These are phyloP conservation scores for Scutellaria barbata DNA, from an alignment of 257 asterid species.

Conservation along the genomic window DNA sequence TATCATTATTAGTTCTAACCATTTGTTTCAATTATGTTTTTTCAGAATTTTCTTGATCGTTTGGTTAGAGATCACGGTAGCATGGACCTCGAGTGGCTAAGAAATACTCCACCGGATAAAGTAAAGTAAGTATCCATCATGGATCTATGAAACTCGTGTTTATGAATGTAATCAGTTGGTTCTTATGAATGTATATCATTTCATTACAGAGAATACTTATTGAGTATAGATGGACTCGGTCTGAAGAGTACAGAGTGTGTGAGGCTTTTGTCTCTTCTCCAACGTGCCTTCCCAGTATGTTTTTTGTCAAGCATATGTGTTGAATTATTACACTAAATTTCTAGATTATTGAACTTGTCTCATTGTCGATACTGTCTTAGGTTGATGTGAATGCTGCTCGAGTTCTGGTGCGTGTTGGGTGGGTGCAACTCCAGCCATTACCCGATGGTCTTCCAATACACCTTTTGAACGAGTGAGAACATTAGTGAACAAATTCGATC, in stretches of 20 bases:
- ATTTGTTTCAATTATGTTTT: not conserved
- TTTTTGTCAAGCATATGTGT: conserved; percentile 2
- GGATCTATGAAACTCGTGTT: not conserved
- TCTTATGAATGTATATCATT: not conserved
- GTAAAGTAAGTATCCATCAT: conserved; percentile 46
- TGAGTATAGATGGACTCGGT: conserved; percentile 63
- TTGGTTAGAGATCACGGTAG: conserved; percentile 51
- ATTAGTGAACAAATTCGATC: not conserved
- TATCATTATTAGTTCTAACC: not conserved
- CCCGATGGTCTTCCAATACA: conserved; percentile 58
- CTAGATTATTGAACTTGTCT: conserved; percentile 10
- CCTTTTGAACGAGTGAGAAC: conserved; percentile 51
- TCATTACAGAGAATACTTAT: conserved; percentile 55
- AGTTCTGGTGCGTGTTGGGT: conserved; percentile 62
- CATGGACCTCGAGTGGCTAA: conserved; percentile 73
- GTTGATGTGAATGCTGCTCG: conserved; percentile 73
- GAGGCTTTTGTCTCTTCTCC: conserved; percentile 64
- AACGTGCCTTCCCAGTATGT: conserved; percentile 69
- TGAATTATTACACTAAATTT: not conserved
- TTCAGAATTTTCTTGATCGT: conserved; percentile 56
- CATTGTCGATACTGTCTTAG: conserved; percentile 36
- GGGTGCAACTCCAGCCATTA: conserved; percentile 70
- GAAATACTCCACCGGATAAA: conserved; percentile 55
- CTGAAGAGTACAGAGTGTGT: conserved; percentile 78
- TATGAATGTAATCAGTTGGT: not conserved